These are phyloP conservation scores for Mediolabrus comicus DNA, from an alignment of 108 stramenopile genomes.

Conservation along the genomic window DNA sequence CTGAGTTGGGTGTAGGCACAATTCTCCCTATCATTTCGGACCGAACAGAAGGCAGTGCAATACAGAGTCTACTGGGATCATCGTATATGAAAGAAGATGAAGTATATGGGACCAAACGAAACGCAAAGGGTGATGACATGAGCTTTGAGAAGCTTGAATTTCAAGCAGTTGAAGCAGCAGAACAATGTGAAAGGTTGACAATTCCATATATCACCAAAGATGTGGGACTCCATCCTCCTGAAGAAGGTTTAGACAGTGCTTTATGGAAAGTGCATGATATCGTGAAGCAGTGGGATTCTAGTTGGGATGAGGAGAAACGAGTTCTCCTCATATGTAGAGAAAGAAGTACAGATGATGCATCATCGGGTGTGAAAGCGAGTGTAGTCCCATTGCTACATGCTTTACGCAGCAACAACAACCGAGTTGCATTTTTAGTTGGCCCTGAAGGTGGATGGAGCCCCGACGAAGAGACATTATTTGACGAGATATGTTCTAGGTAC, in stretches of 20 bases:
- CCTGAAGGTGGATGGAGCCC: slow-evolving; percentile 88
- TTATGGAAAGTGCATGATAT: slow-evolving; percentile 23
- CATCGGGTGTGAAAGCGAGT: background rate
- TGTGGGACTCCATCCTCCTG: background rate
- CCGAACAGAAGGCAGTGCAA: slow-evolving; percentile 32
- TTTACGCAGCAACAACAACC: slow-evolving; percentile 27
- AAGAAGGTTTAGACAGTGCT: background rate
- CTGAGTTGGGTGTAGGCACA: slow-evolving; percentile 62
- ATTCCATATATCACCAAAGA: slow-evolving; percentile 43
- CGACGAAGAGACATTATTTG: slow-evolving; percentile 59
- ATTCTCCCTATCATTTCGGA: slow-evolving; percentile 45
- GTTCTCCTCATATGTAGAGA: slow-evolving; percentile 68
- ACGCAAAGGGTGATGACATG: background rate
- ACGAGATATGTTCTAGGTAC: slow-evolving; percentile 16
- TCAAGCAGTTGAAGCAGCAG: slow-evolving; percentile 75
- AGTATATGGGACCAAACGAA: slow-evolving; percentile 8
- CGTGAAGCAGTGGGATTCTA: slow-evolving; percentile 11
- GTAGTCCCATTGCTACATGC: slow-evolving; percentile 52
- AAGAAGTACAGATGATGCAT: slow-evolving; percentile 28
- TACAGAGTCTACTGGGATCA: background rate
- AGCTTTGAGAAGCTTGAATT: slow-evolving; percentile 46
- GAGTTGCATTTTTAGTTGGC: slow-evolving; percentile 64
- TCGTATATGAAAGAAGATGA: slow-evolving; percentile 5
- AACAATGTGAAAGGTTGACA: slow-evolving; percentile 82
- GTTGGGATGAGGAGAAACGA: slow-evolving; percentile 1